Percentiles rank a stretch among this genome's conserved stretches.
Evolutionary conservation across 805 yeast species (phyloP).

Genomic region (Naumovozyma castellii): DNA sequence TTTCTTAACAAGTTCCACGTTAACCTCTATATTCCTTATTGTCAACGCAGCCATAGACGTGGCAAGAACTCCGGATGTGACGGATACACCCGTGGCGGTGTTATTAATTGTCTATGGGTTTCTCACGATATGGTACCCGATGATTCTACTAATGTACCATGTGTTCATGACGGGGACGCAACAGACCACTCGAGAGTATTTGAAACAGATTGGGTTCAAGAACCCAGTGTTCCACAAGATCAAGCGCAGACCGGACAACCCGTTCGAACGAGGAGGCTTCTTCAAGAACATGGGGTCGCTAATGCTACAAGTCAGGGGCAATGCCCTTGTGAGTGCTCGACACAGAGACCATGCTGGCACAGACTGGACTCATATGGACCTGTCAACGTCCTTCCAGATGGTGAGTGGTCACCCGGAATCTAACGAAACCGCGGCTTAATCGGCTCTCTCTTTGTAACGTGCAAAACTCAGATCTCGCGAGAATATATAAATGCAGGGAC

Average conservation of each 20-base stretch:
- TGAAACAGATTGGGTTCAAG: constrained; percentile 37
- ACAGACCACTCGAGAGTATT: constrained; percentile 65
- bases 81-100: constrained; percentile 34
- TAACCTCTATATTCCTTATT: constrained; percentile 25
- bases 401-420: no score
- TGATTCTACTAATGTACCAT: constrained; percentile 45
- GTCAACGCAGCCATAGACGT: constrained; percentile 18
- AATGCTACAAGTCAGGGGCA: constrained; percentile 34
- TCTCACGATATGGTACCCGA: constrained; percentile 46
- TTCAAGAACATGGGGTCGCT: constrained; percentile 28
- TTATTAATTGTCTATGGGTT: constrained; percentile 44
- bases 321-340: constrained; percentile 27
- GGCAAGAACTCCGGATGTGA: constrained; percentile 6
- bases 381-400: no score
- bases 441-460: no score
- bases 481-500: no score
- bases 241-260: constrained; percentile 22
- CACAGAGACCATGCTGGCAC: constrained; percentile 4
- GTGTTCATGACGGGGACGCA: constrained; percentile 44
- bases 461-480: no score
- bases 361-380: no score
- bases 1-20: constrained; percentile 36
- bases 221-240: constrained; percentile 24
- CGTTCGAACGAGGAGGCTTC: constrained; percentile 30
- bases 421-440: no score